Evolutionary conservation across 1,284 basidiomycete species (phyloP), one percentile per base, ranked within the genome.

Genomic region (Fomes fomentarius): DNA sequence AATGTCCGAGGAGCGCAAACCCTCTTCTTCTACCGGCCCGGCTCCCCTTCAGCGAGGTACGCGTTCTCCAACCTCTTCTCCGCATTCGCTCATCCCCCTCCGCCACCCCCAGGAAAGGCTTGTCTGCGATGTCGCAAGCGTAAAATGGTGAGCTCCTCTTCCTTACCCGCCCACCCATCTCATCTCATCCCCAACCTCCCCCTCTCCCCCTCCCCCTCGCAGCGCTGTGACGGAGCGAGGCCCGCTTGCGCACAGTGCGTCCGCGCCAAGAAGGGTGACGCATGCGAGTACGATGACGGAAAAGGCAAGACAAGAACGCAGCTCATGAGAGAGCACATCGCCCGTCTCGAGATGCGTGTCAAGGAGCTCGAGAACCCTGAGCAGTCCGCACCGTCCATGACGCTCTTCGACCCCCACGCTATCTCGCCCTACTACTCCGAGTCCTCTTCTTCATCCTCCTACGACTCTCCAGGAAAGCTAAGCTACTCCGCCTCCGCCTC

Each of bases 41-140:
- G 63, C 55, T 39, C 65, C 71, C 37, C 64, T 74, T 10, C 72
- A 74, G 58, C 60, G 72, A 66, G 69, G 69, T 68, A 22, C 49
- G 67, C 56, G 19, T 37, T 34, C 42, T 38, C 39, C 26, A 31
- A 35, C 38, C 47, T 43, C 19, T 21, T 24, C 44, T 40, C 54
- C 44, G 51, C 31, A 30, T 21, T 47, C 54, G 30, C 38, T 25
- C 35, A 30, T 25, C 28, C 31, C 30, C 47, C 41, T 28, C 47
- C 52, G 34, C 44, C 44, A n/a, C 39, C 58, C 25, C 38, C 57
- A 68, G 85, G 84, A 53, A 87, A 87, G 68, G 84, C 84, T 52
- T 87, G 85, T 74, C 73, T 87, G 56, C 76, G 84, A 72, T 87
- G 84, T 77, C 80, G 88, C 70, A 88, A 90, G 72, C 81, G 89